Base-by-base conservation (phyloP, 129 eudicot species). In the Sambucus nigra region DNA sequence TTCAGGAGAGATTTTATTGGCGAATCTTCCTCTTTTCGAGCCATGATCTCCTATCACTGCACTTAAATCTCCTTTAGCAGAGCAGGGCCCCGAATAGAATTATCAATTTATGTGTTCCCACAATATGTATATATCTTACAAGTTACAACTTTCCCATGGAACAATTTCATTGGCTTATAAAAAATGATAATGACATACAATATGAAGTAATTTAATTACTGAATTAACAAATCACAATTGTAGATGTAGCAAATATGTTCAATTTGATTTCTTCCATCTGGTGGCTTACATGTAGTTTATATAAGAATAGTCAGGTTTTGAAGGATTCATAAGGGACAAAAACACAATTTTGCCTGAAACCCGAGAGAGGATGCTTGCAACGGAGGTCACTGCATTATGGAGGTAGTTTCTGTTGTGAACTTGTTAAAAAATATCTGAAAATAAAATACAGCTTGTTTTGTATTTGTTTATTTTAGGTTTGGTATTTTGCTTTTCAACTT, bases 351-450 rank as follows among this genome's bases (percentile, higher is more conserved):
- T 92, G 68, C 95, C 94, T 26, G 99, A 92, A 62, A 86, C 99
- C 41, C 76, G 79, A 19, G 99, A 92, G 66, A 77, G 99, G 70
- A 72, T 92, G 91, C 80, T 92, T 66, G 99, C 96, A 40, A 92
- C 99, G 22, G 94, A 82, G 65, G 85, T 92, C 57, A 69, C 94
- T 67, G 96, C 96, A 28, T 71, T 83, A 29, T 92, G 99, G 99
- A 92, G 84, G 99, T 92, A 86, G 17, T 33, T 5, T 25, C 3
- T 57, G 48, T 17, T 21, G 27, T 31, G 20, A 24, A 56, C 26
- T 12, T 14, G 13, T 33, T 14, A 53, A 28, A n/a, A 16, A 14
- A 2, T 45, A 50, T 39, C 44, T 41, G 24, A 56, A 9, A 21
- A 6, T 47, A 8, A 47, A 2, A 18, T 31, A 5, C 38, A 7